Base-by-base conservation (phyloP, 371 early-diverging fungal species). In the Phascolomyces articulosus region DNA sequence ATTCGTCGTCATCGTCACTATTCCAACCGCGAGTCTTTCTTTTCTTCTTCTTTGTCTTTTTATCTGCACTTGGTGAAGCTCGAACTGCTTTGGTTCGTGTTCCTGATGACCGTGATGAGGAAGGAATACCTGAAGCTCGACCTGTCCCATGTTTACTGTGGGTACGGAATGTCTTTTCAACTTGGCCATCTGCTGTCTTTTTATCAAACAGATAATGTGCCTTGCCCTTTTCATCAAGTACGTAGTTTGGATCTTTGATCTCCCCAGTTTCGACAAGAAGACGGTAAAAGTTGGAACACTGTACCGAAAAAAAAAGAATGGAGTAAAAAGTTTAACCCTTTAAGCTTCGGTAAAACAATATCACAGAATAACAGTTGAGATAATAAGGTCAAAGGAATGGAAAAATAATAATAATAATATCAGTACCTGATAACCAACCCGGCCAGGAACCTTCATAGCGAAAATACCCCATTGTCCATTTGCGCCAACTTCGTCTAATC, bases 381-480 rank as follows among this genome's bases (percentile, higher is more conserved):
- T n/a, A n/a, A n/a, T n/a, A n/a, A n/a, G n/a, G n/a, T n/a, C n/a
- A n/a, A n/a, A n/a, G n/a, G n/a, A n/a, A n/a, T n/a, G n/a, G n/a
- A 34, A 34, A 34, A 34, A 0, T 9, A 34, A 34, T 11, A 34
- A 6, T 34, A 9, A 9, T 34, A 9, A 9, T 34, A 9, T 34
- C 34, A 9, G 6, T 34, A 87, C 91, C 81, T 91, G 97, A 69
- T 96, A 96, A 7, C 97, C 97, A 20, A 96, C 97, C 21, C 97
- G 89, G 15, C 97, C 97, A 10, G 97, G 96, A 38, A 96, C 92
- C 16, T 91, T 85, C 92, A 94, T 95, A 24, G 95, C 93, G 73
- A 96, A 96, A 53, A 96, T 87, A 29, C 97, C 96, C 96, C 97
- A 96, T 73, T 96, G 96, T 9, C 96, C 96, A 65, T 94, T 92